These are phyloP conservation scores for Backusella tarrabulga DNA, from an alignment of 192 early-diverging fungal genomes.

Conservation along the genomic window DNA sequence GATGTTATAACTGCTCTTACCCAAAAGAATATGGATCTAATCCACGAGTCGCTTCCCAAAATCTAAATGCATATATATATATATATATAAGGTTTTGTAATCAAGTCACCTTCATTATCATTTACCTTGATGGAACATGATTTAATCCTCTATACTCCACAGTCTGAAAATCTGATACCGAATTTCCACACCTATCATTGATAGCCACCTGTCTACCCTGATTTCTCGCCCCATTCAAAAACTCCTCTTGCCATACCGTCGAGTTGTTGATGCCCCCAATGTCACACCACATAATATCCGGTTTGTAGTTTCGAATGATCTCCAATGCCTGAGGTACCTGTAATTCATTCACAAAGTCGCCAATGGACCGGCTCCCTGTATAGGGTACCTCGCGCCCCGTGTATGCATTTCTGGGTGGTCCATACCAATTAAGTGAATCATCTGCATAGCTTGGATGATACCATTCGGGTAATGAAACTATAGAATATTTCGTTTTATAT, in stretches of 20 bases:
- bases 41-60: conserved; percentile 25
- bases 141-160: conserved; percentile 19
- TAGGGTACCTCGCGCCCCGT: background rate
- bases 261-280: conserved; percentile 35
- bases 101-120: too few relatives aligned
- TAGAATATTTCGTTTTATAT: background rate
- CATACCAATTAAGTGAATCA: conserved; percentile 15
- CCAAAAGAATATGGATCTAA: conserved; percentile 33
- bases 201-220: conserved; percentile 13
- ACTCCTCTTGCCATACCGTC: conserved; percentile 12
- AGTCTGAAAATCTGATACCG: conserved; percentile 21
- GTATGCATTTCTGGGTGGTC: conserved; percentile 20
- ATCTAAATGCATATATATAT: background rate
- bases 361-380: conserved; percentile 13
- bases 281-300: conserved; percentile 34
- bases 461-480: conserved; percentile 36
- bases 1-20: background rate
- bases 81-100: background rate
- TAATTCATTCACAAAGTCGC: conserved; percentile 26
- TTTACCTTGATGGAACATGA: conserved; percentile 9
- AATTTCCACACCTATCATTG: conserved; percentile 30
- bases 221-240: conserved; percentile 8
- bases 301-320: conserved; percentile 16
- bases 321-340: conserved; percentile 26
- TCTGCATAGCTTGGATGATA: conserved; percentile 25